Evolutionary conservation across 2,329 filamentous ascomycete species (phyloP).

Genomic region (Fusarium sp.): DNA sequence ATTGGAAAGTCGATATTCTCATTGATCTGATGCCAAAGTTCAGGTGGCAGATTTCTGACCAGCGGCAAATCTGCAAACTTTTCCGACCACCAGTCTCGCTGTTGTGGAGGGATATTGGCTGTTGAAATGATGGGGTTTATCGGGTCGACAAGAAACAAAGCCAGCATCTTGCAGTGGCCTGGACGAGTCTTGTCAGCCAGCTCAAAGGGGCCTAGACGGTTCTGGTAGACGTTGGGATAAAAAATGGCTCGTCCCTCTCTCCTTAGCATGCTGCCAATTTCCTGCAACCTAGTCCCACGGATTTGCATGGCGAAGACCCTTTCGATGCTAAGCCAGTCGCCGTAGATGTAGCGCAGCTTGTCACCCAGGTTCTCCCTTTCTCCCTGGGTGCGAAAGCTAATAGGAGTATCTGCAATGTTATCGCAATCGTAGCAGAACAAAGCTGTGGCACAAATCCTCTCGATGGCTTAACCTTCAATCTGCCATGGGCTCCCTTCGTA

Average conservation of each 20-base stretch:
- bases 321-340: background rate
- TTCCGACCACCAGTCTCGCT: conserved; percentile 5
- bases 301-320: background rate
- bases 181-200: background rate
- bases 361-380: background rate
- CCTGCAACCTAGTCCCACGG: background rate
- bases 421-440: conserved; percentile 19
- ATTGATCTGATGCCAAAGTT: background rate
- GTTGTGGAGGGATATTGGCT: conserved; percentile 4
- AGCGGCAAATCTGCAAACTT: background rate
- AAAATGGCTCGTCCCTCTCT: conserved; percentile 1
- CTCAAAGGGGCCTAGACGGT: background rate
- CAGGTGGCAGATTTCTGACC: background rate
- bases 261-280: background rate
- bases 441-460: conserved; percentile 12
- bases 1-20: background rate
- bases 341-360: background rate
- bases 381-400: background rate
- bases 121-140: background rate
- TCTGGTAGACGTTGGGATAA: conserved; percentile 6
- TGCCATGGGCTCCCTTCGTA: conserved; percentile 21
- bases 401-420: conserved; percentile 4
- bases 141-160: conserved; percentile 1
- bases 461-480: conserved; percentile 7
- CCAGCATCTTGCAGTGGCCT: conserved; percentile 9